Evolutionary conservation across 768 basidiomycete genomes (phyloP).

Genomic region (Agaricus sinodeliciosus): DNA sequence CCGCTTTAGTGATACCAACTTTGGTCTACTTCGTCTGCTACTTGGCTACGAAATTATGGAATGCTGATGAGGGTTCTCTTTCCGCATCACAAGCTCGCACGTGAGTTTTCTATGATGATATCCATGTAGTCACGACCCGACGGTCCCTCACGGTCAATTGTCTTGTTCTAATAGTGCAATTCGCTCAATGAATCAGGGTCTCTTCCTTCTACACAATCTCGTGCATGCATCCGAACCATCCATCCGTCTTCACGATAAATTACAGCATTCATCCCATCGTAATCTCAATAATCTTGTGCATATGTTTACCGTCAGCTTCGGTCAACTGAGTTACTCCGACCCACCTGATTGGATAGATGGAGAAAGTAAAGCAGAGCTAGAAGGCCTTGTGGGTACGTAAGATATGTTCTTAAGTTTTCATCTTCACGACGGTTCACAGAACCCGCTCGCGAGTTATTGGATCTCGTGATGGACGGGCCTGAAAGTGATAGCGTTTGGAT

Average conservation of each 20-base stretch:
- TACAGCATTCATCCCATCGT: slow-evolving; percentile 47
- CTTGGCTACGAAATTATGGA: slow-evolving; percentile 56
- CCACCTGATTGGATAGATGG: slow-evolving; percentile 52
- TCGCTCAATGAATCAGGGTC: slow-evolving; percentile 41
- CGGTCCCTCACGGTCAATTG: background rate
- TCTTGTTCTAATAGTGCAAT: slow-evolving; percentile 34
- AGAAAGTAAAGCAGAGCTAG: slow-evolving; percentile 33
- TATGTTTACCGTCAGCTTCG: slow-evolving; percentile 71
- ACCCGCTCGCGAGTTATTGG: slow-evolving; percentile 52
- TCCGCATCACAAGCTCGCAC: background rate
- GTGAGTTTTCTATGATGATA: slow-evolving; percentile 27
- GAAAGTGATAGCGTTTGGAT: slow-evolving; percentile 62
- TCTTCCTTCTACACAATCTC: slow-evolving; percentile 58
- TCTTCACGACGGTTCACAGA: slow-evolving; percentile 28
- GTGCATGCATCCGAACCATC: slow-evolving; percentile 42
- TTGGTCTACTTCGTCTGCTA: slow-evolving; percentile 49
- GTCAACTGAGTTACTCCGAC: slow-evolving; percentile 66
- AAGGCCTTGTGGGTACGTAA: slow-evolving; percentile 40
- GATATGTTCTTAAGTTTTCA: slow-evolving; percentile 1
- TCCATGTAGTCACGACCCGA: background rate
- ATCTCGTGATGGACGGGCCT: slow-evolving; percentile 65
- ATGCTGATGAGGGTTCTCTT: slow-evolving; percentile 39
- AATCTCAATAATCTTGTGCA: slow-evolving; percentile 59
- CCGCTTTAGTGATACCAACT: slow-evolving; percentile 56
- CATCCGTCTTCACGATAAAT: slow-evolving; percentile 49